Evolutionary conservation across 2,329 filamentous ascomycete species (phyloP).

Genomic region (Ampelomyces quisqualis): DNA sequence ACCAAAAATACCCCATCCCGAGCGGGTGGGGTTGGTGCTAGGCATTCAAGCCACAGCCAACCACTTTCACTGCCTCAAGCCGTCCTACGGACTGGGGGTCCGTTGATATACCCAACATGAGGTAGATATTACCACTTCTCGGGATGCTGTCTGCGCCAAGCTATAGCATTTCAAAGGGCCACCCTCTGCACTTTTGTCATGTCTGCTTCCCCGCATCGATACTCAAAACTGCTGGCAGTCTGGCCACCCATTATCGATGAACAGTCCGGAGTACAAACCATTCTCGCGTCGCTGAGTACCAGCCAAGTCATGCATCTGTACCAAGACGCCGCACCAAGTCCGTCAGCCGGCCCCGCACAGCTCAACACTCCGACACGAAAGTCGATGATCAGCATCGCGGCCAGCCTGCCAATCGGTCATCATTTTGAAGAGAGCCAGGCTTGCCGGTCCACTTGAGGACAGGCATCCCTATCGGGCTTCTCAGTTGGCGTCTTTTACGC

Average conservation of each 20-base stretch:
- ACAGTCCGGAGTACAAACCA: background rate
- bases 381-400: constrained; percentile 21
- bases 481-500: constrained; percentile 8
- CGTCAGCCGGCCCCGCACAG: constrained; percentile 36
- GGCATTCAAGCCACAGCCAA: constrained; percentile 24
- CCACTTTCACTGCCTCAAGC: constrained; percentile 15
- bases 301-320: constrained; percentile 7
- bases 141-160: constrained; percentile 23
- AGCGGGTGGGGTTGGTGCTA: constrained; percentile 17
- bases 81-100: constrained; percentile 21
- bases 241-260: too few species aligned
- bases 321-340: constrained; percentile 20
- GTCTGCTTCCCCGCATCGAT: constrained; percentile 5
- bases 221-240: constrained; percentile 5
- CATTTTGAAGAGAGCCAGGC: too few species aligned
- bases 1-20: constrained; percentile 19
- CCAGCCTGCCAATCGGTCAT: constrained; percentile 12
- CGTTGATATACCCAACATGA: constrained; percentile 20
- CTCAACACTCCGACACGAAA: constrained; percentile 19
- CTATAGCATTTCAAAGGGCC: constrained; percentile 13
- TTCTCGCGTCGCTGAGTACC: constrained; percentile 24
- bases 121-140: constrained; percentile 19
- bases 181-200: constrained; percentile 8
- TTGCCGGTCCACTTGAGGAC: constrained; percentile 6
- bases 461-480: constrained; percentile 14